These are phyloP conservation scores for Alternaria novae-zelandiae DNA, from an alignment of 2,329 filamentous ascomycete species.

Conservation along the genomic window DNA sequence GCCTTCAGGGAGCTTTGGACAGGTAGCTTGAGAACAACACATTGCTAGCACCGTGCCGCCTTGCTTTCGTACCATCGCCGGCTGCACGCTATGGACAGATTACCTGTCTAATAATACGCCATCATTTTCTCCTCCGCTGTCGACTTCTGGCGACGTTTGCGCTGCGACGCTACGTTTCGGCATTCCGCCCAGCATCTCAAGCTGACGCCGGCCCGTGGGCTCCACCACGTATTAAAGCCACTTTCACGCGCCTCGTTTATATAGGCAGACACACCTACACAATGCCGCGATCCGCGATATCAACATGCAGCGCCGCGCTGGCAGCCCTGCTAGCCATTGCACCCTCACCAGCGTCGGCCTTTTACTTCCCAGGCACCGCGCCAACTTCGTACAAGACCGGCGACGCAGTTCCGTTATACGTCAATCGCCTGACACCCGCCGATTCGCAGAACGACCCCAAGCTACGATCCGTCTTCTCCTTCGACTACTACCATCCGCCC, in stretches of 20 bases:
- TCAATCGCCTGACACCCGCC: slow-evolving; percentile 90
- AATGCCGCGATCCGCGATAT: slow-evolving; percentile 42
- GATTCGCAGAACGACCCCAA: slow-evolving; percentile 78
- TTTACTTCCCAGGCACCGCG: slow-evolving; percentile 95
- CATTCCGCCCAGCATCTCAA: slow-evolving; percentile 16
- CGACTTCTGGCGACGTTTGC: slow-evolving; percentile 6
- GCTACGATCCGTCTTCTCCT: slow-evolving; percentile 90
- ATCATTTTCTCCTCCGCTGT: not conserved
- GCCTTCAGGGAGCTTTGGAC: slow-evolving; percentile 25
- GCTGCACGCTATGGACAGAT: not conserved
- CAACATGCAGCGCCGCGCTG: slow-evolving; percentile 33
- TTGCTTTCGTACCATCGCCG: not conserved
- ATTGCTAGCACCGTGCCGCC: slow-evolving; percentile 20
- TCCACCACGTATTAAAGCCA: slow-evolving; percentile 8
- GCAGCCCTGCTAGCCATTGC: slow-evolving; percentile 48
- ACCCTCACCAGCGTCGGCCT: slow-evolving; percentile 62
- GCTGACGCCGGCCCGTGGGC: slow-evolving; percentile 15
- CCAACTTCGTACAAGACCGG: slow-evolving; percentile 87
- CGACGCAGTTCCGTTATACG: slow-evolving; percentile 82
- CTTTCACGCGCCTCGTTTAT: slow-evolving; percentile 3
- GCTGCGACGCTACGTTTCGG: slow-evolving; percentile 17
- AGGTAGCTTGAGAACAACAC: slow-evolving; percentile 33
- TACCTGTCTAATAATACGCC: not conserved
- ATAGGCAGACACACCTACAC: slow-evolving; percentile 8
- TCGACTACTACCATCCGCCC: slow-evolving; percentile 89